Evolutionary conservation across 495 filamentous ascomycete genomes (phyloP).

Genomic region (Saxophila tyrrhenica): DNA sequence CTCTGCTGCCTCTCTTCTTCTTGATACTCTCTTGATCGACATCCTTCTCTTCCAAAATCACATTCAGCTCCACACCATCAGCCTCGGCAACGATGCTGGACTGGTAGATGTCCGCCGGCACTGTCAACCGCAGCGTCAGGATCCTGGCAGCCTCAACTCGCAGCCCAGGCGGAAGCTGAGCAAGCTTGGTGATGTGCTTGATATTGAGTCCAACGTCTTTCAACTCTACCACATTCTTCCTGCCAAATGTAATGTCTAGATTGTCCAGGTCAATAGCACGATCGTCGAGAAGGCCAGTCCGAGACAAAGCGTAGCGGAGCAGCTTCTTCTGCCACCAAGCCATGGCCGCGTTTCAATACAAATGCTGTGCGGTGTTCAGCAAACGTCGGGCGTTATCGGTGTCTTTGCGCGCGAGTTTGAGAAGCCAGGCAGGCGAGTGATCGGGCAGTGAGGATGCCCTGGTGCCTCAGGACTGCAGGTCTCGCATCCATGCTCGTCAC

Average conservation of each 20-base stretch:
- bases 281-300: conserved; percentile 70
- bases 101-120: conserved; percentile 71
- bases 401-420: background rate
- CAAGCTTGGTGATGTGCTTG: conserved; percentile 63
- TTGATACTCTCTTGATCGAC: conserved; percentile 3
- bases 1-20: background rate
- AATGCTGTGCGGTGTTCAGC: too few relatives aligned
- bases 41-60: conserved; percentile 9
- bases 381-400: background rate
- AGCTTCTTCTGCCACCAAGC: conserved; percentile 32
- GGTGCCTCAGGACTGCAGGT: background rate
- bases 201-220: conserved; percentile 57
- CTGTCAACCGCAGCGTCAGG: conserved; percentile 56
- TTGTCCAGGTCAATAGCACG: conserved; percentile 69
- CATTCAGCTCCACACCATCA: conserved; percentile 45
- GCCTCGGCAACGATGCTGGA: conserved; percentile 68
- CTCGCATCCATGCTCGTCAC: background rate
- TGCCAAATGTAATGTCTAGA: conserved; percentile 65
- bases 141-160: conserved; percentile 59
- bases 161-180: conserved; percentile 59
- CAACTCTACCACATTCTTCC: conserved; percentile 65
- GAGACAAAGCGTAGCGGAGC: conserved; percentile 67
- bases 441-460: background rate
- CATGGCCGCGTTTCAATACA: background rate
- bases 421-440: background rate